Percentiles rank a stretch among this genome's conserved stretches.
These are phyloP conservation scores for Yamadazyma trypodendri DNA, from an alignment of 1,139 yeast genomes.

Conservation along the genomic window DNA sequence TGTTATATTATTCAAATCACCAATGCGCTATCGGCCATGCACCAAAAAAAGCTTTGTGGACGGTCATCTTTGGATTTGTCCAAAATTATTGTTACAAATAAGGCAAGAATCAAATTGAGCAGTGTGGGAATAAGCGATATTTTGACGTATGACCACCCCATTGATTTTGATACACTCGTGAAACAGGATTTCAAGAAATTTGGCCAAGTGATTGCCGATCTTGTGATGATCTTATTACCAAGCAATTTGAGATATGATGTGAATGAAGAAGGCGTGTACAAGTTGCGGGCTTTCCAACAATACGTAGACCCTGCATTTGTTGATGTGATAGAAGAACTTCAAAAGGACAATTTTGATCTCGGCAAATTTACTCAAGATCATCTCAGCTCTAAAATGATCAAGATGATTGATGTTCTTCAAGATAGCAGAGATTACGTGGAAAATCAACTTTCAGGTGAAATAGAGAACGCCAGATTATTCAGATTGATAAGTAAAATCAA, in stretches of 20 bases:
- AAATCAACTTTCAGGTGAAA: conserved; percentile 63
- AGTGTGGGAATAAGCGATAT: conserved; percentile 76
- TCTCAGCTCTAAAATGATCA: conserved; percentile 29
- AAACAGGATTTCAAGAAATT: conserved; percentile 53
- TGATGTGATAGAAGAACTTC: conserved; percentile 13
- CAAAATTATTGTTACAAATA: conserved; percentile 70
- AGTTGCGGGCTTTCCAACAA: conserved; percentile 16
- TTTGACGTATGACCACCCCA: conserved; percentile 35
- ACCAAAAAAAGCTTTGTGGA: conserved; percentile 60
- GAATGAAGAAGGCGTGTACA: conserved; percentile 14
- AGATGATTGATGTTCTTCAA: conserved; percentile 55
- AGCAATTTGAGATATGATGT: conserved; percentile 18
- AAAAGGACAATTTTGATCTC: conserved; percentile 12
- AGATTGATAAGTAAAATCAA: conserved; percentile 80
- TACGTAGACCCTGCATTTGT: conserved; percentile 25
- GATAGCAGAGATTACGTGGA: conserved; percentile 65
- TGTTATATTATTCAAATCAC: conserved; percentile 69
- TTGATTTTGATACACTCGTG: conserved; percentile 32
- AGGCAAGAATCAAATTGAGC: conserved; percentile 68
- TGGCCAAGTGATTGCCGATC: conserved; percentile 58
- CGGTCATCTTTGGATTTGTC: conserved; percentile 60
- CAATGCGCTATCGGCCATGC: conserved; percentile 64
- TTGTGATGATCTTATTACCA: conserved; percentile 49
- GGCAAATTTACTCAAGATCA: conserved; percentile 30
- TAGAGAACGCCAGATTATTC: conserved; percentile 87